Conservation (phyloP, 108 stramenopile genomes). For the Cylindrotheca closterium region DNA sequence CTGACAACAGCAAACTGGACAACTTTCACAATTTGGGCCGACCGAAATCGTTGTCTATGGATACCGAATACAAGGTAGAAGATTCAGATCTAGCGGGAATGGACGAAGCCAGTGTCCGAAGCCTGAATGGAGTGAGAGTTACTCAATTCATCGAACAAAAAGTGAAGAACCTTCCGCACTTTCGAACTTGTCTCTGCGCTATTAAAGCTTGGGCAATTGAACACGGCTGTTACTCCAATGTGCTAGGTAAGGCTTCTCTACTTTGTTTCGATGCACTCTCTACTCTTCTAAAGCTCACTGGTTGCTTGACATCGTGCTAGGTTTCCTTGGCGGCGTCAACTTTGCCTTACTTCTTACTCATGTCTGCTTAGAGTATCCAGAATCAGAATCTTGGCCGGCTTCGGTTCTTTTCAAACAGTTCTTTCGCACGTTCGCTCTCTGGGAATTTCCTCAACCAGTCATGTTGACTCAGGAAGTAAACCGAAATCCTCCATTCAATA, state of each 20-base stretch:
- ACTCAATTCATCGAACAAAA: conserved; percentile 78
- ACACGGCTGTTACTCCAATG: conserved; percentile 93
- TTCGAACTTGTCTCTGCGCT: conserved; percentile 72
- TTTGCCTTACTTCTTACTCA: conserved; percentile 91
- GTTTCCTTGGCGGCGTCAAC: conserved; percentile 96
- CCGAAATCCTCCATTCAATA: conserved; percentile 16
- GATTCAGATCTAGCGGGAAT: conserved; percentile 46
- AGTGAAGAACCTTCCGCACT: conserved; percentile 52
- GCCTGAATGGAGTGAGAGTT: conserved; percentile 92
- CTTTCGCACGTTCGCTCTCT: conserved; percentile 75
- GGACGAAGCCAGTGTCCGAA: conserved; percentile 84
- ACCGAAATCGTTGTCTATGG: too few relatives aligned
- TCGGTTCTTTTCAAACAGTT: conserved; percentile 62
- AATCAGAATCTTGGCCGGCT: conserved; percentile 31
- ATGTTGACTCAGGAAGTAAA: conserved; percentile 12
- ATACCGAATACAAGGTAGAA: conserved; percentile 33
- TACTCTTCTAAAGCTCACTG: too few relatives aligned
- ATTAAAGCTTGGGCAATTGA: conserved; percentile 90
- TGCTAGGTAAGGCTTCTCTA: too few relatives aligned
- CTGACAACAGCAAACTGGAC: conserved; percentile 9
- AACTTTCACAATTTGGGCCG: conserved; percentile 21
- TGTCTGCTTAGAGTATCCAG: conserved; percentile 74
- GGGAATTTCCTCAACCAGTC: conserved; percentile 38
- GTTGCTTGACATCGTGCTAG: too few relatives aligned
- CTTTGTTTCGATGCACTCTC: too few relatives aligned